Conservation (phyloP, 129 eudicot genomes). For the Deinandra increscens region DNA sequence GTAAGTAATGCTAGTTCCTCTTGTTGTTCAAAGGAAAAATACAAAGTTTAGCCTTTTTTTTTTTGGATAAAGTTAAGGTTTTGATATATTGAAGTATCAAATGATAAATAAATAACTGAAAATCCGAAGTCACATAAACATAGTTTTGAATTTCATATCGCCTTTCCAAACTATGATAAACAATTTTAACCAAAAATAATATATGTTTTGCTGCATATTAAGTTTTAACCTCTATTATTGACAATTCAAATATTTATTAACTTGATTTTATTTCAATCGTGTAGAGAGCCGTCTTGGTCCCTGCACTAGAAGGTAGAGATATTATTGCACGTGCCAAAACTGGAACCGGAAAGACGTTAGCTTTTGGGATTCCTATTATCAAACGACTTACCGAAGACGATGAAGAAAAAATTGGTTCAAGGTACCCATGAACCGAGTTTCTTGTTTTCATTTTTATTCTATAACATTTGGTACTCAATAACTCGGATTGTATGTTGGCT, state of each 20-base stretch:
- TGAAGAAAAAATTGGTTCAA: slow-evolving; percentile 53
- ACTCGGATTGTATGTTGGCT: slow-evolving; percentile 13
- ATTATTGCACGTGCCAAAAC: slow-evolving; percentile 98
- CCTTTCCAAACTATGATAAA: neutral
- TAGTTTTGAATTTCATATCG: neutral
- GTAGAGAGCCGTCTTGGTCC: slow-evolving; percentile 90
- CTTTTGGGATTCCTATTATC: slow-evolving; percentile 91
- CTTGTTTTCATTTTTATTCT: neutral
- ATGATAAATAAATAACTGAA: neutral
- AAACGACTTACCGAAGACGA: slow-evolving; percentile 64
- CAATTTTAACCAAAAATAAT: neutral
- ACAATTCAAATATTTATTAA: neutral
- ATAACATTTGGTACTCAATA: slow-evolving; percentile 7
- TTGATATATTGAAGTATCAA: slow-evolving; percentile 3
- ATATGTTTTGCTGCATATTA: neutral
- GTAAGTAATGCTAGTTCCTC: neutral
- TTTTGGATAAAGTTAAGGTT: too few species aligned
- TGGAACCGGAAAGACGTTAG: slow-evolving; percentile 95
- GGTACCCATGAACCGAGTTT: slow-evolving; percentile 42
- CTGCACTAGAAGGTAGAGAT: slow-evolving; percentile 92
- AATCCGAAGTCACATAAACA: neutral
- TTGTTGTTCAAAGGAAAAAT: neutral
- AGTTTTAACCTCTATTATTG: neutral
- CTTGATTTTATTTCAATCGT: slow-evolving; percentile 27
- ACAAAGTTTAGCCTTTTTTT: too few species aligned